A percentile compares a stretch with the other conserved stretches of the same genome.
These are phyloP conservation scores for Crucibulum laeve DNA, from an alignment of 768 basidiomycete species.

Conservation along the genomic window DNA sequence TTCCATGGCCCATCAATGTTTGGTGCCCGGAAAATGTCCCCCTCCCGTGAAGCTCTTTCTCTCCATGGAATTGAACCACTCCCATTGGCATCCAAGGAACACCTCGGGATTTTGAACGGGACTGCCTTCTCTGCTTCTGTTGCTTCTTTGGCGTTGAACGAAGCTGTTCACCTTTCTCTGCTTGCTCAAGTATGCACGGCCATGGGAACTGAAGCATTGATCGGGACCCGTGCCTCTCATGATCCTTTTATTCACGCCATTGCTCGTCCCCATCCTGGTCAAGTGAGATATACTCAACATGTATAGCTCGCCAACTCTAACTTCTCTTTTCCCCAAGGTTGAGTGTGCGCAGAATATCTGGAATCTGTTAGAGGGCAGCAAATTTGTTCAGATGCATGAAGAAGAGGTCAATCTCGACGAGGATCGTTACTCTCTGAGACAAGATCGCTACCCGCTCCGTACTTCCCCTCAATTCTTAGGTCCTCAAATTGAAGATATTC, in stretches of 20 bases:
- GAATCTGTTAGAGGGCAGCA: conserved; percentile 55
- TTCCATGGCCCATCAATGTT: conserved; percentile 51
- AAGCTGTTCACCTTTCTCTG: conserved; percentile 58
- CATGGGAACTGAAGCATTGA: conserved; percentile 74
- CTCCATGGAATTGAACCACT: conserved; percentile 55
- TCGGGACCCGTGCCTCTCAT: conserved; percentile 61
- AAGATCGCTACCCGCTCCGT: conserved; percentile 69
- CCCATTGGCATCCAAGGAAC: conserved; percentile 60
- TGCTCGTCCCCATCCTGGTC: conserved; percentile 78
- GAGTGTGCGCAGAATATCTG: conserved; percentile 64
- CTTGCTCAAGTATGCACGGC: conserved; percentile 73
- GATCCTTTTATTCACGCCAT: conserved; percentile 69
- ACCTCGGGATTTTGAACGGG: conserved; percentile 69
- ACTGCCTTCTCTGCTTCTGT: conserved; percentile 75
- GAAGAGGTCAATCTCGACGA: conserved; percentile 61
- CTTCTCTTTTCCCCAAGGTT: conserved; percentile 28
- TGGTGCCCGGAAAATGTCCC: conserved; percentile 44
- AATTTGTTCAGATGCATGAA: conserved; percentile 55
- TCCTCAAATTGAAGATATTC: conserved; percentile 73
- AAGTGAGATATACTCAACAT: conserved; percentile 29
- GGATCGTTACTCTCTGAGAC: conserved; percentile 66
- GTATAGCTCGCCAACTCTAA: not conserved
- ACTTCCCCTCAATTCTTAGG: conserved; percentile 77
- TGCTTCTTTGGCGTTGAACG: conserved; percentile 66
- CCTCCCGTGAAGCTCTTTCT: conserved; percentile 47